Evolutionary conservation across 208 protist genomes (phyloP), one percentile per base, ranked within the genome.

Genomic region (Strigomonas galati): DNA sequence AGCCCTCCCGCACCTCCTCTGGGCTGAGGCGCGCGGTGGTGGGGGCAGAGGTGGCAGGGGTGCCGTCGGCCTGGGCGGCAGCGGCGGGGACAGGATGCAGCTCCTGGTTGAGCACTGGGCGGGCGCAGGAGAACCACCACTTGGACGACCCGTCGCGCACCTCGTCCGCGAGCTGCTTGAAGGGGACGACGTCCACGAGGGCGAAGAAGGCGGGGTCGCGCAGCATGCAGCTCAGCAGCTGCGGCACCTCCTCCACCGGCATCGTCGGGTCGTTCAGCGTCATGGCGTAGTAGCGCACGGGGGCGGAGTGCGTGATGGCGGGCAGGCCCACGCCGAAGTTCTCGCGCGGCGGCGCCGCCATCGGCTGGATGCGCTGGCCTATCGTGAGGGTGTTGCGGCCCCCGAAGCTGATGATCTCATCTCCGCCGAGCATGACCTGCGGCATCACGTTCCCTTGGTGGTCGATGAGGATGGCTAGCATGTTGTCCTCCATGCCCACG

Each of bases 141-240:
- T 69, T 69, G 55, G 67, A 77, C 31, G 79, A 72, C 17, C 82
- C 84, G 30, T 79, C 72, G 53, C 81, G 73, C 10, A 90, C 52
- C 27, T 75, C 66, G 17, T 92, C 79, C 19, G 76, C 78, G 59
- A 91, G 78, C 24, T 51, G 52, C 10, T 67, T 40, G 23, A 78
- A 67, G 19, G 79, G 81, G 44, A 79, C 74, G 44, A 74, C 61
- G 57, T 83, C 81, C 61, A 92, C 76, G 37, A 79, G 53, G 40
- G 74, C 69, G 56, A 90, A 87, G 51, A 92, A 76, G n/a, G 68
- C 78, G 14, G 80, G 72, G 59, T 92, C 82, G 64, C 80, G 31
- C 31, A 92, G 73, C 72, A 94, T 85, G 24, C 69, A 72, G 9
- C 52, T 35, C 64, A 92, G 87, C 6, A 92, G 68, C 9, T 37